Percentiles rank a stretch among this genome's conserved stretches.
Conservation (phyloP, 1,139 yeast species). For the Taphrina flavorubra region DNA sequence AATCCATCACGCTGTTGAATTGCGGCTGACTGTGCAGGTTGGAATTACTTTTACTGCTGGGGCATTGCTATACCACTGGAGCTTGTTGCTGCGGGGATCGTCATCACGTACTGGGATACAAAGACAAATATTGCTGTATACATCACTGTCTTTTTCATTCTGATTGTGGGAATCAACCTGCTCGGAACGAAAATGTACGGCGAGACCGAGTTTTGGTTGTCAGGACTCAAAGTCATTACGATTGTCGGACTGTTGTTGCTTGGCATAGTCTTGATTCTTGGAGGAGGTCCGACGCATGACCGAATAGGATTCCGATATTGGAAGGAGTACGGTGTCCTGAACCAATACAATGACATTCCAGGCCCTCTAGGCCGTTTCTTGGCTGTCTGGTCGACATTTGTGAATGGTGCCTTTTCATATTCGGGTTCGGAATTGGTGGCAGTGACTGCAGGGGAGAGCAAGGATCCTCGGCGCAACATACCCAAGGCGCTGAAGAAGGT, state of each 20-base stretch:
- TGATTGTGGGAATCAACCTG: constrained; percentile 51
- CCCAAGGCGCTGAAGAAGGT: constrained; percentile 86
- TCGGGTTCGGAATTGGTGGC: constrained; percentile 88
- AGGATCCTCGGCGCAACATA: constrained; percentile 78
- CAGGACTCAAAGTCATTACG: constrained; percentile 60
- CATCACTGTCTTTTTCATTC: constrained; percentile 52
- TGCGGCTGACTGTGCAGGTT: constrained; percentile 38
- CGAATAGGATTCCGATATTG: constrained; percentile 62
- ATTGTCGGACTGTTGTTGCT: constrained; percentile 65
- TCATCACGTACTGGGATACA: constrained; percentile 51
- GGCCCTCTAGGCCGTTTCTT: constrained; percentile 58
- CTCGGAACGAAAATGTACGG: constrained; percentile 59
- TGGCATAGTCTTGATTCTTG: constrained; percentile 66
- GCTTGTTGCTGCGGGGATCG: constrained; percentile 53
- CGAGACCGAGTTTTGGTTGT: constrained; percentile 70
- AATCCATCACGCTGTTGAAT: constrained; percentile 39
- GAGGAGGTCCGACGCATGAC: constrained; percentile 62
- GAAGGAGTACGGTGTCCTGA: constrained; percentile 86
- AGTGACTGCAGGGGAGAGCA: constrained; percentile 85
- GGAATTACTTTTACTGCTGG: constrained; percentile 53
- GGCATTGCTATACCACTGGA: constrained; percentile 54
- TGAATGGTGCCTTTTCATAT: constrained; percentile 67
- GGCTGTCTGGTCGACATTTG: constrained; percentile 73
- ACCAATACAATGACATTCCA: constrained; percentile 57
- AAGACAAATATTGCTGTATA: constrained; percentile 50